Conservation (phyloP, 1,284 basidiomycete species). For the Earliella scabrosa region DNA sequence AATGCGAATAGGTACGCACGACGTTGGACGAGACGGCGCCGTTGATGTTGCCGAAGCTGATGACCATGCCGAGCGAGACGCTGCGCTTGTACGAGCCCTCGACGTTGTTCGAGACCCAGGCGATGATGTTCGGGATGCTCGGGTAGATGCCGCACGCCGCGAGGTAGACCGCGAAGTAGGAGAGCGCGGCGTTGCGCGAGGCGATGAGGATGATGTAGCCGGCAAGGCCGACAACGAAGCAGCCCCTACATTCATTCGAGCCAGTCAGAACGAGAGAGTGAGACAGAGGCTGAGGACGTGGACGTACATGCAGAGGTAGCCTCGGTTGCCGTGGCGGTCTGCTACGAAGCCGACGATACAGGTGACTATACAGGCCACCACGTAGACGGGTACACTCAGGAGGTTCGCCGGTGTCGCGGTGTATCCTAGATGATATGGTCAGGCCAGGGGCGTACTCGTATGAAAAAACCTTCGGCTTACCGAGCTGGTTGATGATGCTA, state of each 20-base stretch:
- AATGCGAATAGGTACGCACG: constrained; percentile 32
- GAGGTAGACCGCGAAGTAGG: constrained; percentile 72
- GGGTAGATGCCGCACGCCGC: constrained; percentile 79
- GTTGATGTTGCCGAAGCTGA: constrained; percentile 48
- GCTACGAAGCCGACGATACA: constrained; percentile 66
- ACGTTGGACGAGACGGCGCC: constrained; percentile 52
- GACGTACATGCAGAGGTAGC: constrained; percentile 65
- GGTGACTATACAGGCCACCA: constrained; percentile 66
- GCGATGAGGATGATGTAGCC: constrained; percentile 75
- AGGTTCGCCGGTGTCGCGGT: constrained; percentile 75
- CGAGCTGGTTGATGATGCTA: constrained; percentile 68
- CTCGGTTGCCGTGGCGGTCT: constrained; percentile 62
- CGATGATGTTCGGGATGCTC: constrained; percentile 70
- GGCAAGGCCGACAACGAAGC: constrained; percentile 36
- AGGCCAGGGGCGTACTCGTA: background rate
- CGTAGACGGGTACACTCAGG: constrained; percentile 71
- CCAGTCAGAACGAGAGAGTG: constrained; percentile 27
- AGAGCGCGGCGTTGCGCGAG: constrained; percentile 64
- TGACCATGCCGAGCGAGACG: constrained; percentile 47
- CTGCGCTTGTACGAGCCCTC: constrained; percentile 58
- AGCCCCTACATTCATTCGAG: constrained; percentile 43
- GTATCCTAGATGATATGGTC: constrained; percentile 52
- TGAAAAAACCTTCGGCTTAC: constrained; percentile 27
- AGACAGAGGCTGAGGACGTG: background rate
- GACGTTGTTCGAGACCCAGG: constrained; percentile 75